Evolutionary conservation across 257 asterid genomes (phyloP).

Genomic region (Asclepias syriaca): DNA sequence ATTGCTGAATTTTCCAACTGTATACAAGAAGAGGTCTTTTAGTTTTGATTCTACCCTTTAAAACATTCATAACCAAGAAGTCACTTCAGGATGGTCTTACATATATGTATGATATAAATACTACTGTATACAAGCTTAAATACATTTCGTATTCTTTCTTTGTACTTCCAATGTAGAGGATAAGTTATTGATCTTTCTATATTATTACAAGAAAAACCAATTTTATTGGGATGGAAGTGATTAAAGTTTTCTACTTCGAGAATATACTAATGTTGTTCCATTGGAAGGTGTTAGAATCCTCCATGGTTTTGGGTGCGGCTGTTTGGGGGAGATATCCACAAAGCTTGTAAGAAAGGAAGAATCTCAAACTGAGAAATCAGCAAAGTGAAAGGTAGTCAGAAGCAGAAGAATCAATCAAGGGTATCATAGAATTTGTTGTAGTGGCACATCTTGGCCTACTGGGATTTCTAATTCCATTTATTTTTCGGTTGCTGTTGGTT

Average conservation of each 20-base stretch:
- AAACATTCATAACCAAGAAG: neutral
- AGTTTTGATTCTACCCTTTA: neutral
- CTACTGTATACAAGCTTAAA: neutral
- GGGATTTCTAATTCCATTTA: neutral
- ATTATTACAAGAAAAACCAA: too few relatives aligned
- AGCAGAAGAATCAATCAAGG: neutral
- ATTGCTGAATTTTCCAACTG: slow-evolving; percentile 2
- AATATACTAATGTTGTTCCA: neutral
- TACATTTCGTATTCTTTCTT: neutral
- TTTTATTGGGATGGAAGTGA: neutral
- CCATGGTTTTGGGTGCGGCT: neutral
- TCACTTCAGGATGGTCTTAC: neutral
- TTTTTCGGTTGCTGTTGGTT: neutral
- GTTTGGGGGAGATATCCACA: neutral
- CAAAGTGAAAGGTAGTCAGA: neutral
- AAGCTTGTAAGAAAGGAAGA: neutral
- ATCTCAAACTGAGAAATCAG: neutral
- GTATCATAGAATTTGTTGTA: neutral
- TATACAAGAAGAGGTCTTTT: slow-evolving; percentile 7
- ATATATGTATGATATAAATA: neutral
- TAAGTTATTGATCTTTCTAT: neutral
- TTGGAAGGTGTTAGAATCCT: neutral
- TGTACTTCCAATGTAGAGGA: neutral
- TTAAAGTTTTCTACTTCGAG: neutral
- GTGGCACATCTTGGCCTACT: neutral